These are phyloP conservation scores for Xerophyta viscosa DNA, from an alignment of 106 monocot species.

Conservation along the genomic window DNA sequence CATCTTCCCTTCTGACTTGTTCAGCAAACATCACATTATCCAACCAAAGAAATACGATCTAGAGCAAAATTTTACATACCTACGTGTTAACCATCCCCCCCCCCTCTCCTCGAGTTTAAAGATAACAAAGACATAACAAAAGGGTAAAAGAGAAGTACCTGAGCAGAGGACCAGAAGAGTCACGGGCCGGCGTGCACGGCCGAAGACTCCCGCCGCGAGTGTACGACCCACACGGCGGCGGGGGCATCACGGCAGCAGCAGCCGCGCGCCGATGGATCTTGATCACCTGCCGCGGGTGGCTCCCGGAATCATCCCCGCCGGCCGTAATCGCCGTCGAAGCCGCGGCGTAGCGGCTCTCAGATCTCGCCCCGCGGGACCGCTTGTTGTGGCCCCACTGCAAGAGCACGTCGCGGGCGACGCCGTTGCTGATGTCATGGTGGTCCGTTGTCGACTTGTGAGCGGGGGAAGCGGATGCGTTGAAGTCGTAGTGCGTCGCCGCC, in stretches of 20 bases:
- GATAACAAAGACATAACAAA: neutral
- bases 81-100: too few relatives aligned
- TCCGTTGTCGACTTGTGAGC: neutral
- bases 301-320: slow-evolving; percentile 17
- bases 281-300: slow-evolving; percentile 5
- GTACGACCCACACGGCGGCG: slow-evolving; percentile 21
- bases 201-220: slow-evolving; percentile 34
- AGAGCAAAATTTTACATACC: too few relatives aligned
- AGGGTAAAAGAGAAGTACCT: too few relatives aligned
- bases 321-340: neutral
- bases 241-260: slow-evolving; percentile 25
- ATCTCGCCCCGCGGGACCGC: neutral
- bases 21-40: too few relatives aligned
- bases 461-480: too few relatives aligned
- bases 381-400: slow-evolving; percentile 3
- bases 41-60: too few relatives aligned
- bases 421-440: slow-evolving; percentile 1
- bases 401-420: neutral
- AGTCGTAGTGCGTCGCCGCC: neutral
- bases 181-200: slow-evolving; percentile 13
- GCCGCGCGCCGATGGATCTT: slow-evolving; percentile 50
- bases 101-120: too few relatives aligned
- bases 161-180: slow-evolving; percentile 2
- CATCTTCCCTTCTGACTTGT: too few relatives aligned
- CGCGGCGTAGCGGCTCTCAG: neutral